Base-by-base conservation (phyloP, 352 stramenopile species). In the Aphanomyces astaci region DNA sequence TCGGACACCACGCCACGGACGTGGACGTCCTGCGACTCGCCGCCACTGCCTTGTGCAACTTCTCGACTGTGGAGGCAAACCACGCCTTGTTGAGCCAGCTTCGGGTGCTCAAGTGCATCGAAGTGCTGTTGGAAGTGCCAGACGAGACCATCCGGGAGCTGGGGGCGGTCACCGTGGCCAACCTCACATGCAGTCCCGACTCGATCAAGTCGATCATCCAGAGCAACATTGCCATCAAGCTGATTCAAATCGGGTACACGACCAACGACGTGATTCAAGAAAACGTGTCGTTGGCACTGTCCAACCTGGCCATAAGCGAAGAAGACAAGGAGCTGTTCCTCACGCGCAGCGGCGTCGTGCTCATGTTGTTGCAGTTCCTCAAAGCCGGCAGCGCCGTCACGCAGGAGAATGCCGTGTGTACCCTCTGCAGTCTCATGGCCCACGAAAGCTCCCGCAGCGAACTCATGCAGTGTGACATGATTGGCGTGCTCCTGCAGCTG, bases 41-140 rank as follows among this genome's bases (percentile, higher is more conserved):
- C 33, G 85, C 83, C 3, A 90, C 77, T 3, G 85, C 85, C 25
- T 72, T 94, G 15, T 86, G 83, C 48, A 94, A 94, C 59, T 89
- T 94, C 40, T 94, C 83, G 0, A 83, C 83, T 1, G 56, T 90
- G 11, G 63, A 75, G 22, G 77, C 75, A 7, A 94, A 94, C 57
- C 73, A 91, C 7, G 82, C 92, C 43, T 45, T 75, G 2, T 65
- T 94, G 28, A 87, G 79, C 48, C 79, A 90, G 30, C 79, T 77
- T 11, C 76, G 80, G 4, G 78, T 92, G 15, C 76, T 94, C 11
- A 81, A 90, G 49, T 88, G 80, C 28, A 73, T 94, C 22, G 80
- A 89, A 31, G 81, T 86, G 56, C 74, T 94, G 24, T 78, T 94
- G 64, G 86, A 91, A 36, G 80, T 71, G 30, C 82, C 89, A 43